Conservation (phyloP, 768 basidiomycete species). For the Rhodotorula toruloides region DNA sequence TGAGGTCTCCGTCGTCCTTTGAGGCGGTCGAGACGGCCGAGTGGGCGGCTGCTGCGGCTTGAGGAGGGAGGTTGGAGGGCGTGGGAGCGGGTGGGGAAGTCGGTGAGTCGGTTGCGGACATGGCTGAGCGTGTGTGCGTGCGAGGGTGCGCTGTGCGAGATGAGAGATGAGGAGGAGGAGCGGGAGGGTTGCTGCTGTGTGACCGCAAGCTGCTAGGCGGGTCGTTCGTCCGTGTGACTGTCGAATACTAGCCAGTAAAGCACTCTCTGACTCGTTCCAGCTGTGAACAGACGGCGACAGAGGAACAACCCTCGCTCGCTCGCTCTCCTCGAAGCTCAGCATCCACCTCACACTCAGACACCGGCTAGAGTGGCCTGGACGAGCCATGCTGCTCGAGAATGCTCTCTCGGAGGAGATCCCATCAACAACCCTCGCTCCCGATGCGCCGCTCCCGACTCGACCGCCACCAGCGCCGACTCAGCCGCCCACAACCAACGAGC, state of each 20-base stretch:
- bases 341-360: no score
- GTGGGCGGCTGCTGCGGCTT: constrained; percentile 18
- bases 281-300: no score
- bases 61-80: constrained; percentile 23
- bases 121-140: neutral
- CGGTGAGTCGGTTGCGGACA: neutral
- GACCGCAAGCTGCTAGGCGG: no score
- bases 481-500: neutral
- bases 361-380: no score
- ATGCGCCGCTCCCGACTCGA: neutral
- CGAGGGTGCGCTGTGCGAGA: neutral
- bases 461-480: neutral
- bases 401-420: constrained; percentile 21
- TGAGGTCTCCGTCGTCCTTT: constrained; percentile 60
- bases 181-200: no score
- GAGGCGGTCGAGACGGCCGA: constrained; percentile 16
- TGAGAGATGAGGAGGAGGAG: neutral
- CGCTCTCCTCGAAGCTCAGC: no score
- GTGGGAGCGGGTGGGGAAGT: constrained; percentile 1
- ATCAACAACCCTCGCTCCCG: neutral
- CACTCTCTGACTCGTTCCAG: no score
- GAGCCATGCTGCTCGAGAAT: constrained; percentile 15
- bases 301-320: no score
- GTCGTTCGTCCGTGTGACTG: no score
- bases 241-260: no score